Evolutionary conservation across 805 yeast genomes (phyloP).

Genomic region (Zygosaccharomyces kombuchaensis): DNA sequence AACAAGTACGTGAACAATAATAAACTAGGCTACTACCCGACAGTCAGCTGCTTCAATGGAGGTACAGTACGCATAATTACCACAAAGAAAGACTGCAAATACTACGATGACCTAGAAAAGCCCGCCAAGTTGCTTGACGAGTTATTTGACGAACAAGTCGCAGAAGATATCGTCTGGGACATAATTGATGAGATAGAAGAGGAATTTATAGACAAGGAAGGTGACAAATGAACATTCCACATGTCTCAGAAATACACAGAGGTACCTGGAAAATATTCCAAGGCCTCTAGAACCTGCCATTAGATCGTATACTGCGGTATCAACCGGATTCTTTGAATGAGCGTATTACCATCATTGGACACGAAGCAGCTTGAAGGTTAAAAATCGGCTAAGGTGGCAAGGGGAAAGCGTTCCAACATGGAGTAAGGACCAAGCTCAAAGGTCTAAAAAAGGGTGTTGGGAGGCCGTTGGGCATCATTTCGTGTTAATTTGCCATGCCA

Average conservation of each 20-base stretch:
- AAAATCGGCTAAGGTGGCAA: slow-evolving; percentile 5
- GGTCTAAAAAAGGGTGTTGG: background rate
- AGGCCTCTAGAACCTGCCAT: background rate
- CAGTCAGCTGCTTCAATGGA: slow-evolving; percentile 73
- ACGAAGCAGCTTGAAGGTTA: background rate
- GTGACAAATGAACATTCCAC: background rate
- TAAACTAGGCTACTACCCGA: slow-evolving; percentile 84
- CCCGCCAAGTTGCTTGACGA: slow-evolving; percentile 49
- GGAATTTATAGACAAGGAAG: slow-evolving; percentile 20
- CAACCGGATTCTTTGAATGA: background rate
- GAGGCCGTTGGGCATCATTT: background rate
- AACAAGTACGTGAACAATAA: slow-evolving; percentile 68
- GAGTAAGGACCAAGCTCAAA: slow-evolving; percentile 1
- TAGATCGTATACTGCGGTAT: too few relatives aligned
- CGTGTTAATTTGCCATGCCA: slow-evolving; percentile 1
- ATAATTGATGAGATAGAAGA: slow-evolving; percentile 78
- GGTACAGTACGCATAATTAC: slow-evolving; percentile 72
- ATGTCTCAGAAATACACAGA: too few relatives aligned
- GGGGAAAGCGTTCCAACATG: slow-evolving; percentile 4
- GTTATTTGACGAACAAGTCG: slow-evolving; percentile 62
- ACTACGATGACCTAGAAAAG: slow-evolving; percentile 12
- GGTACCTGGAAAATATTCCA: background rate
- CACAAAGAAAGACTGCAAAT: slow-evolving; percentile 54
- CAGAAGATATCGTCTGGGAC: slow-evolving; percentile 82
- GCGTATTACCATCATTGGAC: background rate